These are phyloP conservation scores for Ophiostoma australiae DNA, from an alignment of 2,329 filamentous ascomycete species.

Conservation along the genomic window DNA sequence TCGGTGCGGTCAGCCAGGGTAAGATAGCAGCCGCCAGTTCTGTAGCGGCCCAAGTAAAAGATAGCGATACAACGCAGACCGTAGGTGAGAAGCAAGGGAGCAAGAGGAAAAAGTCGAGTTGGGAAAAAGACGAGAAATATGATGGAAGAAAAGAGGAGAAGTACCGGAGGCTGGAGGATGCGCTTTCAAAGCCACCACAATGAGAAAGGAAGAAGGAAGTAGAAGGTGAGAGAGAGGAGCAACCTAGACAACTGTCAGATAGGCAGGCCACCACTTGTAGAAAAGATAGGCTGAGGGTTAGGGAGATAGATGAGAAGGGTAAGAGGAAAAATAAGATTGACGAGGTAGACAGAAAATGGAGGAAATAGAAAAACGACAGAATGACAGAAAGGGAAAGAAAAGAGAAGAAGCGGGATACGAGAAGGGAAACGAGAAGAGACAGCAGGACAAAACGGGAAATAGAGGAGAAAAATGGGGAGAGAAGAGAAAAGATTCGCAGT, in stretches of 20 bases:
- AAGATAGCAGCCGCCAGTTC: not conserved
- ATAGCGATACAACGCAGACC: not conserved
- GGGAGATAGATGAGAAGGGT: not conserved
- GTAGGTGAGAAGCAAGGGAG: constrained; percentile 5
- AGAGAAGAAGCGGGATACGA: constrained; percentile 1
- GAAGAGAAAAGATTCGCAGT: constrained; percentile 10
- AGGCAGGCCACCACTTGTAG: not conserved
- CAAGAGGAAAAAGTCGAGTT: constrained; percentile 12
- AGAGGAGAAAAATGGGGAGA: not conserved
- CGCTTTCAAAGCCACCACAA: not conserved
- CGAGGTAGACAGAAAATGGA: not conserved
- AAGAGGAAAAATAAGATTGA: constrained; percentile 10
- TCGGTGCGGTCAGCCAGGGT: not conserved
- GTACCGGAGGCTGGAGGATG: not conserved
- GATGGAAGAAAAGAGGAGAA: constrained; percentile 11
- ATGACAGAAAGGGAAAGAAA: not conserved
- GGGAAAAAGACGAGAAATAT: not conserved
- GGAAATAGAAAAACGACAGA: not conserved
- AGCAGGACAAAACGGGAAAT: not conserved
- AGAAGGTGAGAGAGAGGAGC: not conserved
- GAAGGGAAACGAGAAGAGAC: not conserved
- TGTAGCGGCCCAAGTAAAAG: not conserved
- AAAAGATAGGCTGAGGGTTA: not conserved
- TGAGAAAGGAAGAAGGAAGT: not conserved
- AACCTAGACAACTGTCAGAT: not conserved